Percentiles rank a stretch among this genome's conserved stretches.
phyloP scores from a whole-genome alignment of 2,329 filamentous ascomycete genomes.

The Rutstroemia sp. region DNA sequence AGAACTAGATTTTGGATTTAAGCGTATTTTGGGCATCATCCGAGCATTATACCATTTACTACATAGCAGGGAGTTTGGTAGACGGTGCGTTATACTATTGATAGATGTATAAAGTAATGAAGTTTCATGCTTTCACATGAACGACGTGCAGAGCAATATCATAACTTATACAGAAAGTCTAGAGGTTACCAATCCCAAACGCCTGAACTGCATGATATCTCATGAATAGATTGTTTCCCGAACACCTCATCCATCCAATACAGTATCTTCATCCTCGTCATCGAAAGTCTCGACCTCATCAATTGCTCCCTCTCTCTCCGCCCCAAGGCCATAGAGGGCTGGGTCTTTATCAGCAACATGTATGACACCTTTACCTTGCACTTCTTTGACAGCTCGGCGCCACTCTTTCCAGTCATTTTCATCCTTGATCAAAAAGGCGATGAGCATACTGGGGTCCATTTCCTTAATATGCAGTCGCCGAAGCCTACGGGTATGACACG shows the following conservation, averaged over 20 bases:
- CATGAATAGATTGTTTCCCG: background rate
- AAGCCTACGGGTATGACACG: conserved; percentile 81
- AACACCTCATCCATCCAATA: conserved; percentile 19
- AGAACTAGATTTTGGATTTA: background rate
- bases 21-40: background rate
- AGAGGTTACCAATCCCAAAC: background rate
- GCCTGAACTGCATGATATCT: background rate
- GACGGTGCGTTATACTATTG: background rate
- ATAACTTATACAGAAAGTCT: background rate
- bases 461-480: conserved; percentile 78
- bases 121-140: too few relatives aligned
- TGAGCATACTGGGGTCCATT: conserved; percentile 97
- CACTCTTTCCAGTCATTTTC: conserved; percentile 80
- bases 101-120: background rate
- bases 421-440: conserved; percentile 80
- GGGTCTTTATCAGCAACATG: conserved; percentile 71
- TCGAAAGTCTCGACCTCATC: conserved; percentile 89
- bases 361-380: conserved; percentile 77
- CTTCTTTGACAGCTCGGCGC: conserved; percentile 67
- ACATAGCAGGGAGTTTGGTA: conserved; percentile 7
- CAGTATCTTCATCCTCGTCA: conserved; percentile 43
- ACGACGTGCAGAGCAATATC: background rate
- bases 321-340: conserved; percentile 40
- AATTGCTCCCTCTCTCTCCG: conserved; percentile 64
- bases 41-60: conserved; percentile 5